These are phyloP conservation scores for Ophiosphaerella narmari DNA, from an alignment of 2,329 filamentous ascomycete genomes.

Conservation along the genomic window DNA sequence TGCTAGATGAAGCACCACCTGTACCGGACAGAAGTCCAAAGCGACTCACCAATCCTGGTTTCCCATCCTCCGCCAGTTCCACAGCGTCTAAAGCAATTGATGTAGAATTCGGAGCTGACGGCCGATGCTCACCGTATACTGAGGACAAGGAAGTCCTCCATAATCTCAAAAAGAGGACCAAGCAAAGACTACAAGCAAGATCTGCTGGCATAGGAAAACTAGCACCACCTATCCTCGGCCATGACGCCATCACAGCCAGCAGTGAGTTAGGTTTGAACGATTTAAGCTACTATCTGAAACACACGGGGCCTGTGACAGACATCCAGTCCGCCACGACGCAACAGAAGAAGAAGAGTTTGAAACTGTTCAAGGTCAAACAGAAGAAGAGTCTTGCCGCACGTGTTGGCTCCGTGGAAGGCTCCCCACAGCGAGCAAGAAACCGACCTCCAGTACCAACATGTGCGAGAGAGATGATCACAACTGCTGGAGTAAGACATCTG, in stretches of 20 bases:
- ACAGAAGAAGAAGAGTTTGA: constrained; percentile 24
- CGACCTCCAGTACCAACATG: constrained; percentile 28
- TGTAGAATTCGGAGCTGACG: constrained; percentile 27
- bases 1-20: constrained; percentile 17
- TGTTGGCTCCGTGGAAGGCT: constrained; percentile 27
- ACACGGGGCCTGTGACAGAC: constrained; percentile 32
- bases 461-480: constrained; percentile 34
- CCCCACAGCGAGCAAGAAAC: constrained; percentile 17
- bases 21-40: constrained; percentile 33
- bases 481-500: constrained; percentile 34
- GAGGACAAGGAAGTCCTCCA: constrained; percentile 15
- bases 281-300: constrained; percentile 34
- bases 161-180: constrained; percentile 13
- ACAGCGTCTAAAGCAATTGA: constrained; percentile 23
- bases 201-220: constrained; percentile 28
- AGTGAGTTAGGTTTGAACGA: constrained; percentile 34
- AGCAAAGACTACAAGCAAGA: constrained; percentile 7
- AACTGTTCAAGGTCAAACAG: constrained; percentile 29
- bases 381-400: constrained; percentile 30
- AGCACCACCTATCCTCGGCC: constrained; percentile 40
- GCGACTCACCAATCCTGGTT: constrained; percentile 22
- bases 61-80: constrained; percentile 16
- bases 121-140: constrained; percentile 29
- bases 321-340: constrained; percentile 9
- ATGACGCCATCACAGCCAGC: constrained; percentile 35